A percentile compares a stretch with the other conserved stretches of the same genome.
Evolutionary conservation across 495 filamentous ascomycete species (phyloP).

Genomic region (Lasiosphaeria miniovina): DNA sequence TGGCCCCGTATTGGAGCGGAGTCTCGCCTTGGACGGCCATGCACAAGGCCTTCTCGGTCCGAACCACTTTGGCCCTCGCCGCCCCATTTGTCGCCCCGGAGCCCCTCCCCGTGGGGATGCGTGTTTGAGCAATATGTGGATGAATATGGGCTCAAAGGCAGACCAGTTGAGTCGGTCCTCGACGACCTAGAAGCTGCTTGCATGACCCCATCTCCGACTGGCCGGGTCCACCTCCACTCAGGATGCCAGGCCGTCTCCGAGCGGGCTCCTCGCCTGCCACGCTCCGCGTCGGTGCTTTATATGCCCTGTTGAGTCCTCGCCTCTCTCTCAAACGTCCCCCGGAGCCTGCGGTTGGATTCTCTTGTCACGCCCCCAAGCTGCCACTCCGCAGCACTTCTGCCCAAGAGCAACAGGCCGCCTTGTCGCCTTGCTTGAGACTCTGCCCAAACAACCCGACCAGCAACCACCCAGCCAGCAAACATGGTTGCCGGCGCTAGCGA

Average conservation of each 20-base stretch:
- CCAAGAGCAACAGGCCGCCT: not conserved
- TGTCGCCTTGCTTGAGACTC: not conserved
- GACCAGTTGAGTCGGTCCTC: not conserved
- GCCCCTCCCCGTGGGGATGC: not conserved
- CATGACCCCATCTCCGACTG: slow-evolving; percentile 5
- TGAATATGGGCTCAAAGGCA: slow-evolving; percentile 3
- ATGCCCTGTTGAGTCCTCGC: not conserved
- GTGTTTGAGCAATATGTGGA: slow-evolving; percentile 6
- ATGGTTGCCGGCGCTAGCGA: slow-evolving; percentile 34
- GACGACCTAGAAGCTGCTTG: not conserved
- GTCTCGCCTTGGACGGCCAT: not conserved
- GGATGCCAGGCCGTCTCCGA: not conserved
- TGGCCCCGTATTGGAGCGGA: not conserved
- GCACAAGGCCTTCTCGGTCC: not conserved
- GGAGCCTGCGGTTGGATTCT: no score
- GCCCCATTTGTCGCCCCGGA: not conserved
- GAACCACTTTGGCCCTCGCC: not conserved
- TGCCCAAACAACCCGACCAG: not conserved
- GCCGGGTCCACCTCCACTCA: not conserved
- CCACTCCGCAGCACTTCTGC: not conserved
- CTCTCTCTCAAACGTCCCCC: no score
- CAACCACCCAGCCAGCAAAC: slow-evolving; percentile 15
- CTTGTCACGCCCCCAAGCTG: no score
- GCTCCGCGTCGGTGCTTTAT: not conserved
- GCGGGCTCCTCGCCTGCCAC: not conserved